A percentile compares a stretch with the other conserved stretches of the same genome.
Evolutionary conservation across 495 filamentous ascomycete genomes (phyloP).

Genomic region (Podospora tetraspora): DNA sequence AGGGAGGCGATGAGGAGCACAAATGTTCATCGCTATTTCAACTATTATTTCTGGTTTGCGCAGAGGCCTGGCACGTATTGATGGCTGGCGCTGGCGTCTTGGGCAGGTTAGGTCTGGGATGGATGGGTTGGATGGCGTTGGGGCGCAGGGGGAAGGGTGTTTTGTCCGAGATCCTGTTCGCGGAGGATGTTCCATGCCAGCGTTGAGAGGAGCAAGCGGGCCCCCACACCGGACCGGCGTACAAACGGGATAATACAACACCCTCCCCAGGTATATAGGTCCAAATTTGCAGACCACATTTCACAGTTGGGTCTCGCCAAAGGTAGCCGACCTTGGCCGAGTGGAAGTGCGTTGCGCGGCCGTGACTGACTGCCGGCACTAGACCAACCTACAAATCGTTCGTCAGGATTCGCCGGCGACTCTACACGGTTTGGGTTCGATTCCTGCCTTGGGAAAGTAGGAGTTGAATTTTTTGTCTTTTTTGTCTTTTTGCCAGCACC

Average conservation of each 20-base stretch:
- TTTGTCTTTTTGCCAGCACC: neutral
- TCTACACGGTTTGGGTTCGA: neutral
- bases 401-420: neutral
- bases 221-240: neutral
- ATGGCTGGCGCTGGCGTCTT: neutral
- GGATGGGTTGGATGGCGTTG: neutral
- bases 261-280: neutral
- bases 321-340: neutral
- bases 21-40: slow-evolving; percentile 34
- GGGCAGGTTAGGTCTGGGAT: too few species aligned
- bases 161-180: neutral
- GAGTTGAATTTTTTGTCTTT: neutral
- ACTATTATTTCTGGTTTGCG: slow-evolving; percentile 37
- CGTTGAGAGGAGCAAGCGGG: neutral
- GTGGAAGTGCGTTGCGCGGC: neutral
- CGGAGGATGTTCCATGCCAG: neutral
- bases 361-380: neutral
- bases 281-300: neutral
- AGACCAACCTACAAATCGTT: neutral
- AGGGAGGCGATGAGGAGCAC: slow-evolving; percentile 28
- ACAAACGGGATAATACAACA: neutral
- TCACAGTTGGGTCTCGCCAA: neutral
- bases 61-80: slow-evolving; percentile 25
- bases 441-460: neutral
- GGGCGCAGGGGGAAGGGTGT: neutral